Evolutionary conservation across 2,329 filamentous ascomycete genomes (phyloP).

Genomic region (Colletotrichum orchidophilum): DNA sequence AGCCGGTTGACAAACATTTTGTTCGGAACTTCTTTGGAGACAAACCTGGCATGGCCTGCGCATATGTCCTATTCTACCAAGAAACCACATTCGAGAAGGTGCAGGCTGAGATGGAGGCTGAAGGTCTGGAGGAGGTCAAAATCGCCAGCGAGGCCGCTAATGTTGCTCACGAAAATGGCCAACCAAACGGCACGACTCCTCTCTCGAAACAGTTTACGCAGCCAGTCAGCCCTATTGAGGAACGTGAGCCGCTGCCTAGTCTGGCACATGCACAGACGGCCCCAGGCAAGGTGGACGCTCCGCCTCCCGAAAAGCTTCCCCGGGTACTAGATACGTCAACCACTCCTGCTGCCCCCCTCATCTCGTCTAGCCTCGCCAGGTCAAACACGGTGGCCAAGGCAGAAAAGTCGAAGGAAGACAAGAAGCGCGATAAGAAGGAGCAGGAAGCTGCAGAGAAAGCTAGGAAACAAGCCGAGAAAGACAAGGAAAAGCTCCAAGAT

Average conservation of each 20-base stretch:
- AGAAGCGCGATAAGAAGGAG: constrained; percentile 76
- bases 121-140: constrained; percentile 72
- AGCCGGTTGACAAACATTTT: constrained; percentile 96
- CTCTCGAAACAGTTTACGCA: constrained; percentile 62
- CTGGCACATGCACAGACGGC: constrained; percentile 75
- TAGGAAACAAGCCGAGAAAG: constrained; percentile 55
- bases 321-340: constrained; percentile 45
- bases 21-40: constrained; percentile 98
- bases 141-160: constrained; percentile 66
- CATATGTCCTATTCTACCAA: constrained; percentile 97
- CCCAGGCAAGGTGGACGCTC: constrained; percentile 50
- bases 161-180: constrained; percentile 58
- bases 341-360: constrained; percentile 40
- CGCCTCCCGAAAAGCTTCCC: constrained; percentile 37
- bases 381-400: constrained; percentile 34
- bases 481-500: constrained; percentile 54
- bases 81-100: constrained; percentile 80
- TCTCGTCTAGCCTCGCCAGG: constrained; percentile 36
- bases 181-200: constrained; percentile 54
- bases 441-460: constrained; percentile 63
- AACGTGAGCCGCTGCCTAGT: constrained; percentile 63
- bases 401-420: constrained; percentile 66
- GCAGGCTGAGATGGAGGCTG: constrained; percentile 82
- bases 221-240: constrained; percentile 54
- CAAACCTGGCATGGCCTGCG: constrained; percentile 88